phyloP scores from a whole-genome alignment of 208 protist genomes.

The Trypanosomatidae sp. region DNA sequence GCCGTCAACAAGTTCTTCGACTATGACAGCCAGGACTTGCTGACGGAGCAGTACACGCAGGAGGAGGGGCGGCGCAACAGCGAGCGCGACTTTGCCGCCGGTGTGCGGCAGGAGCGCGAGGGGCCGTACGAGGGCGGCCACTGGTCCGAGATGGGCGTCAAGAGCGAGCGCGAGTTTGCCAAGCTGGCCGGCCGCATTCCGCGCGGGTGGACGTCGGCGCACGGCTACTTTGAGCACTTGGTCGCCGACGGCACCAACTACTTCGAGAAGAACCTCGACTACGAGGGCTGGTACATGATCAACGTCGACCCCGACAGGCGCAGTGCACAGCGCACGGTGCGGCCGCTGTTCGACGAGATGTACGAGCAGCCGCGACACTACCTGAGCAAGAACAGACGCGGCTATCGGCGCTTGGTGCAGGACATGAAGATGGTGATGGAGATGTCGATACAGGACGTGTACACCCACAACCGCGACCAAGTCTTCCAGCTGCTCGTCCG shows the following conservation, averaged over 20 bases:
- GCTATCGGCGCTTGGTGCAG: slow-evolving; percentile 83
- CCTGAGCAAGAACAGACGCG: slow-evolving; percentile 79
- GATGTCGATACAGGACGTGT: slow-evolving; percentile 82
- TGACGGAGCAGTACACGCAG: slow-evolving; percentile 50
- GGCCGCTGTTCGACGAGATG: slow-evolving; percentile 72
- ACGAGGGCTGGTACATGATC: slow-evolving; percentile 88
- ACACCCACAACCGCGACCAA: slow-evolving; percentile 81
- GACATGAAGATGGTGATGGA: slow-evolving; percentile 84
- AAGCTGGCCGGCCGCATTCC: slow-evolving; percentile 73
- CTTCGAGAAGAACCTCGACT: slow-evolving; percentile 88
- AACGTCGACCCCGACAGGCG: slow-evolving; percentile 81
- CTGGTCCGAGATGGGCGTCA: slow-evolving; percentile 75
- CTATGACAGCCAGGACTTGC: slow-evolving; percentile 49
- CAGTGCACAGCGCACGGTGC: slow-evolving; percentile 66
- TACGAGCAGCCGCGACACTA: slow-evolving; percentile 87
- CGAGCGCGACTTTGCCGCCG: slow-evolving; percentile 77
- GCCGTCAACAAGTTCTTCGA: slow-evolving; percentile 78
- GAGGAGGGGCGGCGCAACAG: slow-evolving; percentile 67
- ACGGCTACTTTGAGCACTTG: slow-evolving; percentile 78
- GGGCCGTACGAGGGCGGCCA: slow-evolving; percentile 78
- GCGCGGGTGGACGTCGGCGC: slow-evolving; percentile 63
- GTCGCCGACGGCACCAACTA: slow-evolving; percentile 80
- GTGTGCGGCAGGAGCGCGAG: slow-evolving; percentile 73
- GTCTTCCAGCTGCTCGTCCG: slow-evolving; percentile 83
- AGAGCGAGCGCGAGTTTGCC: slow-evolving; percentile 72